Evolutionary conservation across 2,329 filamentous ascomycete genomes (phyloP), one percentile per base, ranked within the genome.

Genomic region (Cercospora canescens): DNA sequence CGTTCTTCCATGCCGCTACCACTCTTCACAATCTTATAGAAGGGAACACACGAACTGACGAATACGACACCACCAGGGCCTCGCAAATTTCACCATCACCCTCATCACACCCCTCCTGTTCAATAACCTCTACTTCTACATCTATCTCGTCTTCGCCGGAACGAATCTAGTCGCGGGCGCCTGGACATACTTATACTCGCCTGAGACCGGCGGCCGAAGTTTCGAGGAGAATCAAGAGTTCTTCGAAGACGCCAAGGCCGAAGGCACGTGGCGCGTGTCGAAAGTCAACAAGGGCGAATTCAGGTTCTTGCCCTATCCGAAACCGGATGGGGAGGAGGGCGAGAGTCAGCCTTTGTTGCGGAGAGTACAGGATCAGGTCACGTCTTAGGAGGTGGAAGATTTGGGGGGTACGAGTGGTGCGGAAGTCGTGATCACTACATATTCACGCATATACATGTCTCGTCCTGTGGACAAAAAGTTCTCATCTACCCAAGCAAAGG

Each of bases 191-290:
- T 66, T 83, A 1, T 83, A 81, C 63, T 74, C 78, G 7, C 86
- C 86, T 0, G 86, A 88, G 74, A 86, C 81, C 14, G 86, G 86
- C 0, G 85, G 86, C 0, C 73, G 87, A 28, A 84, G 81, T 57
- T 88, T 88, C 67, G 86, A 88, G 67, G 86, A 87, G 70, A 88
- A 88, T 67, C 84, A 86, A 73, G 78, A 82, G 61, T 88, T 87
- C 76, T 88, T 88, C 71, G 78, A 80, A 60, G 81, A 83, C 65
- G 86, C 86, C 2, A 78, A 76, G 52, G 79, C 86, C 54, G 79
- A 80, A 2, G 80, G 80, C 4, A 84, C 78, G 3, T 89, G 87
- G 86, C 76, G 79, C 30, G 86, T 89, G 1, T 73, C 71, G 26
- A 84, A 82, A 66, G 83, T 89, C 6, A 78, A 81, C 39, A 80